Evolutionary conservation across 2,329 filamentous ascomycete species (phyloP), one percentile per base, ranked within the genome.

Genomic region (Dothiorella sarmentorum): DNA sequence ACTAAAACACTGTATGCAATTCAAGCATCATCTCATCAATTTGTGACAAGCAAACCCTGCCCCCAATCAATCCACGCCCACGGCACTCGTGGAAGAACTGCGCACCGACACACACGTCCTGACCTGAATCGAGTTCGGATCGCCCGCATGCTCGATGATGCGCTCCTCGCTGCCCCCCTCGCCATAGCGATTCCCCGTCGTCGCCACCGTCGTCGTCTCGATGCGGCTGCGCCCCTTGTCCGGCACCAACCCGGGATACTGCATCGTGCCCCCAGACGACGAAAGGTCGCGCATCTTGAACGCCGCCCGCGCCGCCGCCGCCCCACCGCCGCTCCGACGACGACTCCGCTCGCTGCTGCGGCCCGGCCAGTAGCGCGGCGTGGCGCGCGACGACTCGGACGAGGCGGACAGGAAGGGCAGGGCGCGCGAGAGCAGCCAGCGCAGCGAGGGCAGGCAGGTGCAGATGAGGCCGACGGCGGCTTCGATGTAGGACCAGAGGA

Each of bases 401-500:
- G 49, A 51, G 11, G 45, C 38, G 15, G 55, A 29, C 52, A 55
- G 52, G 27, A 53, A 43, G n/a, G 61, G 61, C 18, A 51, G 53
- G 31, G 40, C 59, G 17, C 33, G 27, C 11, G 59, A 45, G 7
- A 61, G 37, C 15, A 61, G 49, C 56, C 61, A 60, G 17, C 67
- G 64, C 6, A 69, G 56, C 43, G 65, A 66, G 44, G 68, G 67
- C 10, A 69, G 53, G 29, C 67, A 69, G 2, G 66, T 66, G 55
- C 66, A 68, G 5, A 69, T 66, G 2, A 69, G 63, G 4, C 67
- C 67, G 10, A 62, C 62, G 6, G 66, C 66, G 18, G 66, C 63
- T 45, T 69, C 67, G 42, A 69, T 66, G 33, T 64, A 68, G 7
- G 65, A 67, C 67, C 67, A 69, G 2, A 69, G 61, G 47, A 68